Evolutionary conservation across 1,139 yeast species (phyloP).

Genomic region (Geotrichum candidum): DNA sequence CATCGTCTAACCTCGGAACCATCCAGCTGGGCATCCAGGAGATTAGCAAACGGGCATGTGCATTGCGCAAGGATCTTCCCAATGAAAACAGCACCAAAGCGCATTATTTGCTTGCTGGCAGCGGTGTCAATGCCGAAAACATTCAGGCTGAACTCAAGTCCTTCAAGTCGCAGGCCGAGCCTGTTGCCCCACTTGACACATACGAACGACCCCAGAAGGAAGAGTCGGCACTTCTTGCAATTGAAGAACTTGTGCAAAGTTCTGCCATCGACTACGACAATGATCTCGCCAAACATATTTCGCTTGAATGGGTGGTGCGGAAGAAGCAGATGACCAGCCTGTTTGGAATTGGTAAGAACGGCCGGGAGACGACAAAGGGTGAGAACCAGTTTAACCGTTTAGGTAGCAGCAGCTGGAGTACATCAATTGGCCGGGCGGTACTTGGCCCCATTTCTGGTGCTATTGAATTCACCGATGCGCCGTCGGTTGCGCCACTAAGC

Average conservation of each 20-base stretch:
- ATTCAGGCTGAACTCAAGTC: slow-evolving; percentile 55
- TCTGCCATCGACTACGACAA: slow-evolving; percentile 82
- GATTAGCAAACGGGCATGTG: slow-evolving; percentile 63
- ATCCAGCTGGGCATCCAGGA: slow-evolving; percentile 76
- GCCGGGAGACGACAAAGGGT: slow-evolving; percentile 13
- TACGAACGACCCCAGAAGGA: slow-evolving; percentile 63
- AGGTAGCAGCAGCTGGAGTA: slow-evolving; percentile 29
- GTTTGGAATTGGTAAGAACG: slow-evolving; percentile 43
- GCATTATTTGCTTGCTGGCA: slow-evolving; percentile 82
- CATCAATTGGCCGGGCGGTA: slow-evolving; percentile 33
- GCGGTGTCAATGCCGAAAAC: slow-evolving; percentile 85
- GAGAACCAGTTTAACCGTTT: slow-evolving; percentile 3
- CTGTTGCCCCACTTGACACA: slow-evolving; percentile 25
- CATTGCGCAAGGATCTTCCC: slow-evolving; percentile 47
- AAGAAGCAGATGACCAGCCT: slow-evolving; percentile 66
- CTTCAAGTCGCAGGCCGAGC: slow-evolving; percentile 20
- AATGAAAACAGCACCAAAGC: slow-evolving; percentile 68
- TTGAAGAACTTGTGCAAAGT: slow-evolving; percentile 68
- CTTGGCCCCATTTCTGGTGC: slow-evolving; percentile 35
- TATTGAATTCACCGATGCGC: slow-evolving; percentile 29
- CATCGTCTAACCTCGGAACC: slow-evolving; percentile 60
- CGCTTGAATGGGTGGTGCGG: slow-evolving; percentile 78
- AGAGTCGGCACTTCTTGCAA: slow-evolving; percentile 74
- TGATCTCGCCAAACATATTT: slow-evolving; percentile 64
- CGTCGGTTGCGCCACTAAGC: slow-evolving; percentile 10